A percentile compares a stretch with the other conserved stretches of the same genome.
These are phyloP conservation scores for Gaultheria prostrata DNA, from an alignment of 148 eudicot genomes.

Conservation along the genomic window DNA sequence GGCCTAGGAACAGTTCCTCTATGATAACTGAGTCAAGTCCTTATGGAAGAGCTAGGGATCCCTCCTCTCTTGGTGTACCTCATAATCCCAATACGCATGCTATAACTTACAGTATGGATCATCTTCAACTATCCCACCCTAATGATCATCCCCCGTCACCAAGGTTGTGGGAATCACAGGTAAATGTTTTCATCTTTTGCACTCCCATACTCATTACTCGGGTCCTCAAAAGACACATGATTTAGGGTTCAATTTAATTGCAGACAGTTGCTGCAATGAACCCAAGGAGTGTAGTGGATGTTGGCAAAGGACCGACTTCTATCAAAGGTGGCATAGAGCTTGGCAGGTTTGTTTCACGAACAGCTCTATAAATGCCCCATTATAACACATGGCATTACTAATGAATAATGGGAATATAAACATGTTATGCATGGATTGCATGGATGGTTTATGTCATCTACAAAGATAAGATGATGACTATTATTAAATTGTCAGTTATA, in stretches of 20 bases:
- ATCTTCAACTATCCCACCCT: slow-evolving; percentile 35
- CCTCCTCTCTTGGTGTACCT: slow-evolving; percentile 26
- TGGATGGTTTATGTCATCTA: slow-evolving; percentile 8
- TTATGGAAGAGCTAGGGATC: slow-evolving; percentile 35
- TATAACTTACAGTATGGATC: slow-evolving; percentile 37
- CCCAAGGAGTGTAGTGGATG: slow-evolving; percentile 35
- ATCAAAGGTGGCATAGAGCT: slow-evolving; percentile 46
- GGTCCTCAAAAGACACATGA: not conserved
- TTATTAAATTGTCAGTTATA: not conserved
- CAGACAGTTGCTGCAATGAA: slow-evolving; percentile 40
- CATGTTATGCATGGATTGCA: not conserved
- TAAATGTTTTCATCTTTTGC: slow-evolving; percentile 8
- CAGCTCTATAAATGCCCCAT: not conserved
- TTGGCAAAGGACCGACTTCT: slow-evolving; percentile 41
- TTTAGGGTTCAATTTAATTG: slow-evolving; percentile 15
- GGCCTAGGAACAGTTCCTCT: slow-evolving; percentile 31
- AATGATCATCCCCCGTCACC: slow-evolving; percentile 34
- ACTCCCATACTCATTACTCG: not conserved
- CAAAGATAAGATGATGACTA: not conserved
- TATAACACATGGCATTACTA: not conserved
- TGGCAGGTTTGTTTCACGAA: slow-evolving; percentile 56
- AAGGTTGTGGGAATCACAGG: slow-evolving; percentile 34
- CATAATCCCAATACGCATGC: slow-evolving; percentile 29
- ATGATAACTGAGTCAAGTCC: slow-evolving; percentile 18
- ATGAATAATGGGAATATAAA: not conserved